Evolutionary conservation across 163 green algal species (phyloP), one percentile per base, ranked within the genome.

Genomic region (Scenedesmus sp.): DNA sequence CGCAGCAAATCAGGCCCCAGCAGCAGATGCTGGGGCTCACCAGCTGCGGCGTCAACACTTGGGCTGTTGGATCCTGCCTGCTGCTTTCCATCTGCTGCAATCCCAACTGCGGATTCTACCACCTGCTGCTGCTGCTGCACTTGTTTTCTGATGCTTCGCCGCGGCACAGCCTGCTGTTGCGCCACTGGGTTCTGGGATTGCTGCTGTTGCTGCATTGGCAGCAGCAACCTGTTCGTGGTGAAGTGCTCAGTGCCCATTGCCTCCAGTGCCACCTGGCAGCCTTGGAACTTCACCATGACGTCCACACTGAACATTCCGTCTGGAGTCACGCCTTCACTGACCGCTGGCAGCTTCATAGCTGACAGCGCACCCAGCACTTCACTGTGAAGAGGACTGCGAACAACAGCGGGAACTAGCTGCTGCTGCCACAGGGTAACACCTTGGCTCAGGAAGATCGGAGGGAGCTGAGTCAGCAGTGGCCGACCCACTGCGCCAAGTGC

Each of bases 271-370:
- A 91, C 87, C 26, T 81, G 26, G 40, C 42, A 43, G 26, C 93
- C 93, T 9, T 70, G 43, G 80, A 86, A 95, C 44, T 76, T 76
- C 70, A 93, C 70, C 2, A 91, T 81, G 43, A 86, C 85, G 70
- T 95, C 93, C 7, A 95, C 90, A 22, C 91, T 93, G 83, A 95
- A 95, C 22, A 93, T 89, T 26, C 89, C 91, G 76, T 95, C 93
- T 35, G 70, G 10, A 2, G 93, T 94, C 40, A 93, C n/a, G 18
- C 79, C 80, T 82, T 95, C 93, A 22, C 46, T 49, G 35, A 42
- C 24, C 0, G 87, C 76, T 3, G 22, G 30, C 37, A 92, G 20
- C n/a, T 70, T 81, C 87, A 93, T 78, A 0, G 37, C 35, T 18
- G 10, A 16, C 6, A 90, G 85, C 40, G 59, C 49, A 56, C 24